phyloP scores from a whole-genome alignment of 371 early-diverging fungal genomes.

The Rhizopus stolonifer region DNA sequence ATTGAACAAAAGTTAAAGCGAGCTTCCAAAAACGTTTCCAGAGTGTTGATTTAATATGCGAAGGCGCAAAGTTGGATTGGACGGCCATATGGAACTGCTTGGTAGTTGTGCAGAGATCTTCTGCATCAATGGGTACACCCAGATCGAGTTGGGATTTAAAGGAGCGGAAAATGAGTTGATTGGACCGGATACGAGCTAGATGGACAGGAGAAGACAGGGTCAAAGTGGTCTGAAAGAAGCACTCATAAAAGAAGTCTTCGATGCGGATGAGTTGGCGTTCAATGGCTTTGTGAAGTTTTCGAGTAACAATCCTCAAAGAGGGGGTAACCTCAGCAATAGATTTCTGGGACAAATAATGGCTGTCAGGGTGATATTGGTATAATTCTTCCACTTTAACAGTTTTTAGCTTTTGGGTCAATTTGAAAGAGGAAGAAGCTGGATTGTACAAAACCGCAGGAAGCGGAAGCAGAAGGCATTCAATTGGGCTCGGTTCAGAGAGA shows the following conservation, averaged over 20 bases:
- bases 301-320: neutral
- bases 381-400: neutral
- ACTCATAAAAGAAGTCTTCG: neutral
- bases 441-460: neutral
- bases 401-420: neutral
- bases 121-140: neutral
- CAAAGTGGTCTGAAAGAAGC: neutral
- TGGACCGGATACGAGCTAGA: neutral
- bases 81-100: neutral
- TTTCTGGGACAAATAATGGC: neutral
- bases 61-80: neutral
- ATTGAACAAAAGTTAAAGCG: neutral
- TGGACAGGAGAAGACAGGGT: neutral
- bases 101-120: neutral
- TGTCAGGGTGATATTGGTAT: neutral
- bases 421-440: neutral
- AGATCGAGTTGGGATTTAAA: neutral
- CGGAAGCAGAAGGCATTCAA: neutral
- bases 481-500: neutral
- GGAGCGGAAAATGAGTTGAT: neutral
- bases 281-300: neutral
- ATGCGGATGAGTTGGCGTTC: neutral
- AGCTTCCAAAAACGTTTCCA: conserved; percentile 1
- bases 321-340: neutral
- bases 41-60: neutral